Evolutionary conservation across 2,329 filamentous ascomycete species (phyloP).

Genomic region (Fusarium guadeloupense): DNA sequence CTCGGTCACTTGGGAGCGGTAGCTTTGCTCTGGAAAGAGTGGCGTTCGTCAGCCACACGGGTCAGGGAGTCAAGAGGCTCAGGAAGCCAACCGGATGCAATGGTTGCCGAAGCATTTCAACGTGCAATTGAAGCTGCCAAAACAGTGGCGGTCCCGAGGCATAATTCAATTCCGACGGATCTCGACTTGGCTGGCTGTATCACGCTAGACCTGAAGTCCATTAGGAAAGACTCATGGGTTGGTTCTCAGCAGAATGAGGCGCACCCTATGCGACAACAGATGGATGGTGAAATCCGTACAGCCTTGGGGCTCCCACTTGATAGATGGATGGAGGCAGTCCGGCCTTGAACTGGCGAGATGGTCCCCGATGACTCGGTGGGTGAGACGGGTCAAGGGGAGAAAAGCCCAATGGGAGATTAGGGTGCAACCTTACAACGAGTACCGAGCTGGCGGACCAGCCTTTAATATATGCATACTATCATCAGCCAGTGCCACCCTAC

Average conservation of each 20-base stretch:
- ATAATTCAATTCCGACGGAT: conserved; percentile 19
- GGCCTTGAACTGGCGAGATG: conserved; percentile 22
- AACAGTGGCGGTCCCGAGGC: conserved; percentile 30
- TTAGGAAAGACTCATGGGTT: conserved; percentile 20
- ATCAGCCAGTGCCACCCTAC: conserved; percentile 3
- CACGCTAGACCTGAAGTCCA: conserved; percentile 31
- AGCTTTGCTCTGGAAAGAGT: conserved; percentile 47
- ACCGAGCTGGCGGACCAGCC: conserved; percentile 12
- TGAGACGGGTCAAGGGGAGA: conserved; percentile 27
- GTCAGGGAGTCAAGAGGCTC: neutral
- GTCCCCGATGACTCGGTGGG: conserved; percentile 21
- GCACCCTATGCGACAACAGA: conserved; percentile 4
- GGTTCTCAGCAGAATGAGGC: conserved; percentile 16
- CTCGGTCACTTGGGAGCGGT: conserved; percentile 46
- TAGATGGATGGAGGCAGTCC: conserved; percentile 26
- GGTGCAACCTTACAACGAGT: conserved; percentile 17
- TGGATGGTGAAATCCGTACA: conserved; percentile 21
- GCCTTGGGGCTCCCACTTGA: conserved; percentile 29
- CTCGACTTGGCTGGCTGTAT: conserved; percentile 32
- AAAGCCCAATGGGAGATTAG: conserved; percentile 14
- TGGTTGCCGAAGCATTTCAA: conserved; percentile 24
- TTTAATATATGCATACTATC: conserved; percentile 13
- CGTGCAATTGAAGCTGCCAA: conserved; percentile 23
- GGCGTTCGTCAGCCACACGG: conserved; percentile 28
- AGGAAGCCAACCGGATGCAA: neutral